Evolutionary conservation across 2,329 filamentous ascomycete species (phyloP).

Genomic region (Pseudocercospora macadamiae): DNA sequence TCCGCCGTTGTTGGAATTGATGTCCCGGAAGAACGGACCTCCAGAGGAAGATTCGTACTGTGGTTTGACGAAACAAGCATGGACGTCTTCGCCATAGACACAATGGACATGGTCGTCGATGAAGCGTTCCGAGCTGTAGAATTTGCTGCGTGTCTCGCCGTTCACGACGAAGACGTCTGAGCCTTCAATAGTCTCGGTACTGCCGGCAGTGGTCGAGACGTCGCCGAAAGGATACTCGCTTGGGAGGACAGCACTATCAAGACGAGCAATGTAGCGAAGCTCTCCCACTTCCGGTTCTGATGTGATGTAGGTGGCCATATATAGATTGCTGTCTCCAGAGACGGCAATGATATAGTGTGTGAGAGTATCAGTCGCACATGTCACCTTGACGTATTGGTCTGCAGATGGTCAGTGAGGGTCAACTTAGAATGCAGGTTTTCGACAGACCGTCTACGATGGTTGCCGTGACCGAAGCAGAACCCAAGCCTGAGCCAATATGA

Average conservation of each 20-base stretch:
- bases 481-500: conserved; percentile 21
- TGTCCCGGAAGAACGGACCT: conserved; percentile 65
- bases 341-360: conserved; percentile 21
- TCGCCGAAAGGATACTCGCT: conserved; percentile 20
- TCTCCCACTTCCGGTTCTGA: conserved; percentile 20
- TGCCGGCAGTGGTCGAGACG: conserved; percentile 54
- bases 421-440: background rate
- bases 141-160: conserved; percentile 69
- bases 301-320: conserved; percentile 25
- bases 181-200: conserved; percentile 59
- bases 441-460: conserved; percentile 12
- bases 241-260: conserved; percentile 18
- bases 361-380: conserved; percentile 16
- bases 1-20: conserved; percentile 67
- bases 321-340: conserved; percentile 19
- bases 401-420: background rate
- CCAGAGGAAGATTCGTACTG: conserved; percentile 66
- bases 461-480: conserved; percentile 18
- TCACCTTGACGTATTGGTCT: conserved; percentile 24
- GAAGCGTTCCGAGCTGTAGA: conserved; percentile 70
- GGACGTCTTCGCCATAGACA: conserved; percentile 56
- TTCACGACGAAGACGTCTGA: conserved; percentile 57
- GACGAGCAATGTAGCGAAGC: conserved; percentile 22
- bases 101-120: conserved; percentile 70
- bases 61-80: conserved; percentile 63